Evolutionary conservation across 805 yeast genomes (phyloP), one percentile per base, ranked within the genome.

Genomic region (Groenewaldozyma salmanticensis): DNA sequence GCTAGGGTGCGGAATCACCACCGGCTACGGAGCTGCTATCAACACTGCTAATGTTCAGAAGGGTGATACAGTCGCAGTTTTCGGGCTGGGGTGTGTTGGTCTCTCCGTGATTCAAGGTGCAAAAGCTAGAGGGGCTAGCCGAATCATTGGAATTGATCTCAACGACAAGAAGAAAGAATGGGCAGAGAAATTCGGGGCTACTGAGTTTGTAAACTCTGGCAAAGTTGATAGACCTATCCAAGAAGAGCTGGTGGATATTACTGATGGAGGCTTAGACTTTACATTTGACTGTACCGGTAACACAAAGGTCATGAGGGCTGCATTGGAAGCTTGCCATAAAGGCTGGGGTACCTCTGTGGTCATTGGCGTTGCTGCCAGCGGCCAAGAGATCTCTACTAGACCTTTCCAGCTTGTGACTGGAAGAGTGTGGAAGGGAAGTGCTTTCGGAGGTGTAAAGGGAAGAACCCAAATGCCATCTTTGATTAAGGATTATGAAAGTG

Each of bases 391-490:
- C 50, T 67, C 95, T 44, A 92, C 97, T 37, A 79, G 97, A 67
- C 98, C 99, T 47, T 92, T 92, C 84, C 97, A 90, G 71, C 77
- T 92, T 64, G 97, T 92, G 50, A 92, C 97, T 33, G 99, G 99
- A 54, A 81, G 98, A 68, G 95, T 84, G 40, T 90, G 98, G 97
- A 83, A 77, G 64, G 99, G 99, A 55, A 85, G 95, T 58, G 99
- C 99, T n/a, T 92, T 86, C 55, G 99, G 99, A 57, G 98, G 97
- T 63, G 87, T 92, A 59, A 92, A 92, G 69, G 97, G 98, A 60
- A 82, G 96, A 71, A 61, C 95, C 32, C 96, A 92, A 70, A 75
- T 92, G 70, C 96, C 95, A 38, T 85, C 78, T 17, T 72, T 88
- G 44, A 95, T 92, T 43, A 80, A 85, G 44, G 88, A 82, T 61